These are phyloP conservation scores for Ogataea trehaloabstinens DNA, from an alignment of 805 yeast species.

Conservation along the genomic window DNA sequence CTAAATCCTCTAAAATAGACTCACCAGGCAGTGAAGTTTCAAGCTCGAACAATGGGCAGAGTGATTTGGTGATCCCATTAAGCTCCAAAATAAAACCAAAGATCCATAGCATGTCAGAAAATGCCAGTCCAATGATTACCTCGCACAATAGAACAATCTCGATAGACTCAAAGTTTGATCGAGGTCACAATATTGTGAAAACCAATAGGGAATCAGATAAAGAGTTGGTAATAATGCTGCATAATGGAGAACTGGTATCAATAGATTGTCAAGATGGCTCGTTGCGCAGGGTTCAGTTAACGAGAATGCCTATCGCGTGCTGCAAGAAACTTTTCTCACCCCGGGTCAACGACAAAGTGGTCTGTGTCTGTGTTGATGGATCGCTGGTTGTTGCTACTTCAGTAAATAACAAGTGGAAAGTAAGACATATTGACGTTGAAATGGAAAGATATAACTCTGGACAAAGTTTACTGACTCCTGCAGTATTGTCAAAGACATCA, in stretches of 20 bases:
- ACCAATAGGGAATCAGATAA: slow-evolving; percentile 29
- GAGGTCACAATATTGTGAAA: slow-evolving; percentile 24
- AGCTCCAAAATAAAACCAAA: neutral
- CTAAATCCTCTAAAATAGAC: slow-evolving; percentile 13
- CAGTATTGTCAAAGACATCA: slow-evolving; percentile 30
- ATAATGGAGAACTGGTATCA: slow-evolving; percentile 48
- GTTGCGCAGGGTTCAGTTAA: slow-evolving; percentile 32
- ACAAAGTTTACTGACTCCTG: slow-evolving; percentile 37
- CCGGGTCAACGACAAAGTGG: slow-evolving; percentile 69
- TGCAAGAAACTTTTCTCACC: slow-evolving; percentile 65
- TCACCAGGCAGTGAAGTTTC: slow-evolving; percentile 1
- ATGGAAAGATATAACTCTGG: slow-evolving; percentile 47
- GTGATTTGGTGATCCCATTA: neutral
- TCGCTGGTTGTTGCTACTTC: slow-evolving; percentile 61
- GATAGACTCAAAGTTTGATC: slow-evolving; percentile 32
- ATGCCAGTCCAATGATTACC: neutral
- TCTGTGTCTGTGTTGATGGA: slow-evolving; percentile 49
- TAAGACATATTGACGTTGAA: slow-evolving; percentile 47
- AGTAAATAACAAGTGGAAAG: slow-evolving; percentile 65
- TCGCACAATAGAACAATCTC: slow-evolving; percentile 25
- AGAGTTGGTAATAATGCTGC: slow-evolving; percentile 54
- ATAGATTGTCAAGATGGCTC: slow-evolving; percentile 51
- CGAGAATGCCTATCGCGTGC: slow-evolving; percentile 38
- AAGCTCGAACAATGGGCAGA: neutral
- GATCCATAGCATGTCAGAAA: neutral